Base-by-base conservation (phyloP, 805 yeast genomes). In the Yamadazyma nakazawae region DNA sequence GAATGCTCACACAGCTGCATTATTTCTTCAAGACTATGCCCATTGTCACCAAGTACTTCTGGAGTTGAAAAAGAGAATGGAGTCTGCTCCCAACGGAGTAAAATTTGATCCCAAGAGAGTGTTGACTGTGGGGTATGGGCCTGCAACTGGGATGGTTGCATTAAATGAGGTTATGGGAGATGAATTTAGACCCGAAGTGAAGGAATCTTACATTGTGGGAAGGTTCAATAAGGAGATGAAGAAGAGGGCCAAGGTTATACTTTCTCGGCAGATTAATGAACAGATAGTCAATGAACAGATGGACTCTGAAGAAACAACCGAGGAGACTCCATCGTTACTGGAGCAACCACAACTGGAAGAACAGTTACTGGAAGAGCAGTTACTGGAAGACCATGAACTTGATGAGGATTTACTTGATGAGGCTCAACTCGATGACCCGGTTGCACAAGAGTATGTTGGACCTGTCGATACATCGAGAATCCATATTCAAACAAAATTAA, bases 81-180 rank as follows among this genome's bases (percentile, higher is more conserved):
- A 28, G 11, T 12, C n/a, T 28, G n/a, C 5, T 28, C 7, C 24
- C 24, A 21, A 21, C 6, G 62, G 75, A 17, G 85, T 82, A 0
- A 58, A 59, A 40, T 87, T 89, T 68, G 63, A 63, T 18, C 97
- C 97, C 0, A 58, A 75, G 25, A 70, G 79, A 5, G 79, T 94
- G 0, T 70, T 94, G 42, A 95, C 88, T 58, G 79, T 88, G 12
- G 92, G 96, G 0, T 82, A 76, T 59, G 98, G 99, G 0, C 98
- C 99, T 0, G 92, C 89, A 1, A 84, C 95, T 0, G 97, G 97
- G 1, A 81, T 94, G 72, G 67, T 91, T 13, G 98, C 96, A 0
- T 69, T 90, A 43, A 88, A 91, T 59, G 96, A 90, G 57, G 56
- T 91, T 1, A 80, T 88, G 81, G 90, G 87, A 0, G 75, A 75